Evolutionary conservation across 208 protist genomes (phyloP).

Genomic region (Naegleria gruberi): DNA sequence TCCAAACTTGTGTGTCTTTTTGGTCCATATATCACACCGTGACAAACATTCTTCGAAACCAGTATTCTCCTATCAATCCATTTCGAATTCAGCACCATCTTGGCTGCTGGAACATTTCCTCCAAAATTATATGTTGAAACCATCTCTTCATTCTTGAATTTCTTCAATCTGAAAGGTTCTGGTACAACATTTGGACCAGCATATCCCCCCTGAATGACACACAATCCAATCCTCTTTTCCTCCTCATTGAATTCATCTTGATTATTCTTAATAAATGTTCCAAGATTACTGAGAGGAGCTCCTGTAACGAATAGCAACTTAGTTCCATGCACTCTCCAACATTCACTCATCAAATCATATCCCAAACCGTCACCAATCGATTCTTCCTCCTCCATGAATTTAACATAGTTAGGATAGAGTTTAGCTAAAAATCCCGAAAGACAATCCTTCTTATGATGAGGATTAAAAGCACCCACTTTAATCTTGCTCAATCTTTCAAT

Average conservation of each 20-base stretch:
- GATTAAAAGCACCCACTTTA: background rate
- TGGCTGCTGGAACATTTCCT: background rate
- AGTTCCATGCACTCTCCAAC: background rate
- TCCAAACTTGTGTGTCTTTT: background rate
- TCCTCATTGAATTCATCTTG: background rate
- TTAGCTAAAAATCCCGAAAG: background rate
- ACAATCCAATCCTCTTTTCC: background rate
- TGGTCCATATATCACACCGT: background rate
- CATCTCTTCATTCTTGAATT: background rate
- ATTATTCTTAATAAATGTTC: background rate
- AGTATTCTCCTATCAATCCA: background rate
- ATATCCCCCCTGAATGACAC: background rate
- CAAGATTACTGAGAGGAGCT: background rate
- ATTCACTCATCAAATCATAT: background rate
- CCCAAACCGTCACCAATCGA: background rate
- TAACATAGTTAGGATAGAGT: background rate
- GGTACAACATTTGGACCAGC: background rate
- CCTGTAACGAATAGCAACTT: background rate
- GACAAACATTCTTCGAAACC: background rate
- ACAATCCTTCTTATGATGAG: background rate
- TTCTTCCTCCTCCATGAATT: background rate
- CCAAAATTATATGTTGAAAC: background rate
- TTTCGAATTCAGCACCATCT: background rate
- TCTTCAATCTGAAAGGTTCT: background rate
- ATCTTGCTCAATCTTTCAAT: background rate